Evolutionary conservation across 768 basidiomycete genomes (phyloP).

Genomic region (Hemileccinum rubropunctum): DNA sequence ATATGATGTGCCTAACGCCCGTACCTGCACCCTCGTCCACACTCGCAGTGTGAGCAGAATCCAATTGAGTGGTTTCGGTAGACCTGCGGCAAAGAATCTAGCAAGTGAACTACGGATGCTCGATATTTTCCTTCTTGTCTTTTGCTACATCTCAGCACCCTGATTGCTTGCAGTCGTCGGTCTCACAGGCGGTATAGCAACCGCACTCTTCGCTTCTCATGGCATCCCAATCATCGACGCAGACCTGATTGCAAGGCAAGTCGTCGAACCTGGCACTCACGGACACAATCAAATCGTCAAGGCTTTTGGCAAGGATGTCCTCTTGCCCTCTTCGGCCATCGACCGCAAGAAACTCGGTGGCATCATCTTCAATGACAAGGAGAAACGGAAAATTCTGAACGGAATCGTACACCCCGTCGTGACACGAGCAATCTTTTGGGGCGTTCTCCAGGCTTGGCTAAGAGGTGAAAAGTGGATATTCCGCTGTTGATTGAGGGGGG

Average conservation of each 20-base stretch:
- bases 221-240: constrained; percentile 88
- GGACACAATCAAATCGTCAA: constrained; percentile 64
- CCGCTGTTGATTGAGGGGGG: constrained; percentile 90
- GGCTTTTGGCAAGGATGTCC: constrained; percentile 68
- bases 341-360: constrained; percentile 81
- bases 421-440: constrained; percentile 69
- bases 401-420: constrained; percentile 90
- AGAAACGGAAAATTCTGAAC: constrained; percentile 72
- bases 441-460: constrained; percentile 69
- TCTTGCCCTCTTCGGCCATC: constrained; percentile 47
- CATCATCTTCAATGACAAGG: constrained; percentile 82
- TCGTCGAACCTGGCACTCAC: constrained; percentile 79
- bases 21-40: too few species aligned
- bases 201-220: constrained; percentile 62
- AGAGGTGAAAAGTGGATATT: constrained; percentile 75
- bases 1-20: too few species aligned
- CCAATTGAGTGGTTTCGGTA: too few species aligned
- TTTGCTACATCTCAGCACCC: neutral
- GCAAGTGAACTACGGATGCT: too few species aligned
- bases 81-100: too few species aligned
- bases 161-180: constrained; percentile 66
- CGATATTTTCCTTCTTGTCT: constrained; percentile 9
- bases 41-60: too few species aligned
- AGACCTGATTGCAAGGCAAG: constrained; percentile 82
- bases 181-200: constrained; percentile 94